These are phyloP conservation scores for Geotrichum klebahnii DNA, from an alignment of 1,139 yeast species.

Conservation along the genomic window DNA sequence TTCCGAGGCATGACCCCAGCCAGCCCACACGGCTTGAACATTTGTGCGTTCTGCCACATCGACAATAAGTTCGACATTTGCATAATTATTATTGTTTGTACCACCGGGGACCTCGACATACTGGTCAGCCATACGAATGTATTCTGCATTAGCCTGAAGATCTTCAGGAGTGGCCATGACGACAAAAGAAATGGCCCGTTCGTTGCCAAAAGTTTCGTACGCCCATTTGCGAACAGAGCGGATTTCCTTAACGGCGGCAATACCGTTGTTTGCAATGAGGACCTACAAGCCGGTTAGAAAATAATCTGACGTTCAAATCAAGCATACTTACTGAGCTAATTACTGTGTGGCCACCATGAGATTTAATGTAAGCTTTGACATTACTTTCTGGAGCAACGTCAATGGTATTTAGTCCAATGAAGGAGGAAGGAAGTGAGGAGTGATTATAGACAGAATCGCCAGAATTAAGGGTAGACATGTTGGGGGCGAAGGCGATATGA, in stretches of 20 bases:
- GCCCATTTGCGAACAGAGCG: conserved; percentile 98
- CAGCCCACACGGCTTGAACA: conserved; percentile 99
- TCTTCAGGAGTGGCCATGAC: conserved; percentile 99
- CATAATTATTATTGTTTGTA: conserved; percentile 94
- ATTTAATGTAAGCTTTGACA: conserved; percentile 77
- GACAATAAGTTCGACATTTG: conserved; percentile 93
- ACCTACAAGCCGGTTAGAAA: conserved; percentile 39
- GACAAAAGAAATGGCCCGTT: conserved; percentile 85
- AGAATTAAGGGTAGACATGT: not conserved
- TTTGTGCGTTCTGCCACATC: conserved; percentile 95
- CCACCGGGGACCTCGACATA: conserved; percentile 99
- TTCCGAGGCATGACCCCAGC: conserved; percentile 99
- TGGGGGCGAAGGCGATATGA: not conserved
- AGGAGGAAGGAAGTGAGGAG: conserved; percentile 57
- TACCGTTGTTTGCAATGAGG: conserved; percentile 95
- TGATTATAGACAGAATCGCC: conserved; percentile 29
- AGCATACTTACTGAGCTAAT: conserved; percentile 51
- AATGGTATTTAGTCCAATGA: conserved; percentile 74
- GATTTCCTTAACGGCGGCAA: conserved; percentile 97
- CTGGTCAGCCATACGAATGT: conserved; percentile 98
- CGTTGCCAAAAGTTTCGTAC: conserved; percentile 94
- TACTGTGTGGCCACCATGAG: conserved; percentile 92
- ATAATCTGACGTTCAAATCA: not conserved
- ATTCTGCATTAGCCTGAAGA: conserved; percentile 92
- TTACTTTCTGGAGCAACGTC: conserved; percentile 65